These are phyloP conservation scores for Sugiyamaella paludigena DNA, from an alignment of 1,139 yeast genomes.

Conservation along the genomic window DNA sequence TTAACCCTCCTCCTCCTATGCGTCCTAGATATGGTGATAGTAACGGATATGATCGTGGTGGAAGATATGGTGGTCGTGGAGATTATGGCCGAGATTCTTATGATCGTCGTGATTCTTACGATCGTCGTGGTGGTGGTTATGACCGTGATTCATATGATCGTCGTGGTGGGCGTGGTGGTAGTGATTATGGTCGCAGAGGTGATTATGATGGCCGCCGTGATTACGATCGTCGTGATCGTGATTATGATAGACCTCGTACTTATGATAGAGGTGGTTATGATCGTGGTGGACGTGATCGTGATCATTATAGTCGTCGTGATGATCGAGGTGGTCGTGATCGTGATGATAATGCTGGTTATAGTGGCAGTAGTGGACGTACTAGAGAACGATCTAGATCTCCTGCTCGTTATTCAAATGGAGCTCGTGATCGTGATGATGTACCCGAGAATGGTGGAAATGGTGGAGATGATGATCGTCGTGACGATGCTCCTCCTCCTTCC, in stretches of 20 bases:
- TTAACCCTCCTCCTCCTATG: conserved; percentile 43
- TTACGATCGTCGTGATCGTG: conserved; percentile 14
- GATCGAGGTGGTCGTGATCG: conserved; percentile 17
- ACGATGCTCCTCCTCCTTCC: conserved; percentile 13
- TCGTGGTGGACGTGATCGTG: conserved; percentile 19
- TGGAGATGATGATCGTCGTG: conserved; percentile 15
- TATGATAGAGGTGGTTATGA: conserved; percentile 19
- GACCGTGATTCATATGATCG: conserved; percentile 11
- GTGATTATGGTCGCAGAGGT: conserved; percentile 18
- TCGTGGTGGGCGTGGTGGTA: conserved; percentile 22
- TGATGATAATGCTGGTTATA: conserved; percentile 4
- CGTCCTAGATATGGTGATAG: conserved; percentile 22
- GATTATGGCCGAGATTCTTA: conserved; percentile 23
- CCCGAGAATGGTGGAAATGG: background rate
- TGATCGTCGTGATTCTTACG: conserved; percentile 16
- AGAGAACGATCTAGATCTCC: conserved; percentile 16
- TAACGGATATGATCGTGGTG: conserved; percentile 24
- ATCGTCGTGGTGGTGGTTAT: conserved; percentile 19
- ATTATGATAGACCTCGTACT: conserved; percentile 7
- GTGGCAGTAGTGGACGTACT: background rate
- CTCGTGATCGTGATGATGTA: conserved; percentile 13
- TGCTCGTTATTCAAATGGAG: conserved; percentile 16
- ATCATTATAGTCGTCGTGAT: conserved; percentile 19
- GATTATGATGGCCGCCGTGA: conserved; percentile 18
- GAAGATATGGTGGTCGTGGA: conserved; percentile 26